Evolutionary conservation across 202 grass and related monocot species (phyloP).

Genomic region (Dendrocalamus latiflorus): DNA sequence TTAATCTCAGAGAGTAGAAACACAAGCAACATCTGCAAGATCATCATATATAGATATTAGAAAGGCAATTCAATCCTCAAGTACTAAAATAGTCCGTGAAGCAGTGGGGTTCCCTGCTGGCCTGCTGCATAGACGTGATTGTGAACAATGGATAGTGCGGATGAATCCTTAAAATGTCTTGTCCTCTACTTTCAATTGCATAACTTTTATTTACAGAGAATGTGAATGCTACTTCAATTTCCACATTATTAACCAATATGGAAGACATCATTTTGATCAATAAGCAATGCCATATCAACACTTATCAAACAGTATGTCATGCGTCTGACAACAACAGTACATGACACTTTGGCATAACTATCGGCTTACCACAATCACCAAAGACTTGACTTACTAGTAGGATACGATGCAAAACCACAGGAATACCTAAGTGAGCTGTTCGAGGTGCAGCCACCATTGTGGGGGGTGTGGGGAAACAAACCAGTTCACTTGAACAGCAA

Average conservation of each 20-base stretch:
- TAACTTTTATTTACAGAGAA: too few relatives aligned
- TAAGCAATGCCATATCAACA: neutral
- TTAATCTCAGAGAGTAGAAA: constrained; percentile 20
- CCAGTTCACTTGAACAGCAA: neutral
- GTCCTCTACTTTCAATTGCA: too few relatives aligned
- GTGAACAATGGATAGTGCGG: neutral
- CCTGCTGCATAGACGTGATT: neutral
- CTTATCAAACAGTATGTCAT: neutral
- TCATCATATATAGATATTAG: constrained; percentile 20
- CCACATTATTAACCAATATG: too few relatives aligned
- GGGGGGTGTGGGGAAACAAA: neutral
- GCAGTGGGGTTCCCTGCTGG: neutral
- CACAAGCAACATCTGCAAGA: constrained; percentile 35
- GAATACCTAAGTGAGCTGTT: neutral
- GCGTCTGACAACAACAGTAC: neutral
- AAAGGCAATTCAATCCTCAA: neutral
- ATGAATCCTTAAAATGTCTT: too few relatives aligned
- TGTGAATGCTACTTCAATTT: too few relatives aligned
- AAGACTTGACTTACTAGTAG: neutral
- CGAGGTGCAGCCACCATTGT: neutral
- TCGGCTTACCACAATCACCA: neutral
- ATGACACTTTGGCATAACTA: neutral
- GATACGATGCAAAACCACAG: neutral
- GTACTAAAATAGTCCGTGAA: neutral
- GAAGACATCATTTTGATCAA: too few relatives aligned